phyloP scores from a whole-genome alignment of 495 filamentous ascomycete genomes.

The Hypoxylon perforatum region DNA sequence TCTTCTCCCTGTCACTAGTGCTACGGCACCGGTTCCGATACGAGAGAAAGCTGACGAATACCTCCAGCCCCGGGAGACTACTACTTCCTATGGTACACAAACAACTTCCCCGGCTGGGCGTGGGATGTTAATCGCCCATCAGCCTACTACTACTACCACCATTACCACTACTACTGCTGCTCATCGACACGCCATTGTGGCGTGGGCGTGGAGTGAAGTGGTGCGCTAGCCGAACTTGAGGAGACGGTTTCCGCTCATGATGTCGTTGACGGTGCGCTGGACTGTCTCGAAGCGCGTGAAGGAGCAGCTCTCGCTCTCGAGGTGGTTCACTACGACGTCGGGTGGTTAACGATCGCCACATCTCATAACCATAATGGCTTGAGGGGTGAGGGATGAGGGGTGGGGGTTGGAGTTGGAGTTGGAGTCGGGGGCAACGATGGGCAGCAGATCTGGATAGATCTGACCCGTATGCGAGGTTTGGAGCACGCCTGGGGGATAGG shows the following conservation, averaged over 20 bases:
- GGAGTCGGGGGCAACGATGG: not conserved
- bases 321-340: conserved; percentile 53
- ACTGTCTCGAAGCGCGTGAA: conserved; percentile 58
- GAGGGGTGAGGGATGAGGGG: not conserved
- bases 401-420: too few species aligned
- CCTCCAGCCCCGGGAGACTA: too few species aligned
- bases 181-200: not conserved
- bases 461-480: not conserved
- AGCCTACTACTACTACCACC: too few species aligned
- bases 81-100: too few species aligned
- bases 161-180: too few species aligned
- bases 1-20: too few species aligned
- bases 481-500: not conserved
- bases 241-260: conserved; percentile 29
- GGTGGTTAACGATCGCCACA: not conserved
- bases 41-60: too few species aligned
- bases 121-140: too few species aligned
- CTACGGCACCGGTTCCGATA: too few species aligned
- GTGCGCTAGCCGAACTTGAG: conserved; percentile 21
- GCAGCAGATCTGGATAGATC: not conserved
- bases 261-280: conserved; percentile 31
- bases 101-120: too few species aligned
- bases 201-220: too few species aligned
- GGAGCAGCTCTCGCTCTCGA: conserved; percentile 64
- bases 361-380: not conserved